Percentiles rank a stretch among this genome's conserved stretches.
phyloP scores from a whole-genome alignment of 2,329 filamentous ascomycete genomes.

The Rhinocladiella similis region DNA sequence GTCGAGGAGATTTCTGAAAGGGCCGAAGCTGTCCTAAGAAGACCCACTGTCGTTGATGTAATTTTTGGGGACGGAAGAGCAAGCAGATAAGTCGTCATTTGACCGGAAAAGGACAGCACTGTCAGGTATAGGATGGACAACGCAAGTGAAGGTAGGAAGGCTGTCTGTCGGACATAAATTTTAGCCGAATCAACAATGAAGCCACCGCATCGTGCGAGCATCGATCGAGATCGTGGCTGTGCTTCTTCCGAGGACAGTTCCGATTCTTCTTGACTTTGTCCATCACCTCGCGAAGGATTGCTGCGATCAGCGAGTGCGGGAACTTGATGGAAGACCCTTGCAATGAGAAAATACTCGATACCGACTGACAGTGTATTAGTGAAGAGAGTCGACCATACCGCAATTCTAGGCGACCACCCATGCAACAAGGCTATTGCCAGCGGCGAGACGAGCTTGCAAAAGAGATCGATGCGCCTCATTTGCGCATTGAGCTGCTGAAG shows the following conservation, averaged over 20 bases:
- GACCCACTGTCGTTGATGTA: conserved; percentile 48
- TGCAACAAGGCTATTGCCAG: conserved; percentile 52
- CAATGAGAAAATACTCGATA: conserved; percentile 44
- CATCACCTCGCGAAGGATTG: not conserved
- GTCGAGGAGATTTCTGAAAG: conserved; percentile 56
- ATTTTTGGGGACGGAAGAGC: conserved; percentile 45
- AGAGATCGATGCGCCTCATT: conserved; percentile 59
- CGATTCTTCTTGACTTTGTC: not conserved
- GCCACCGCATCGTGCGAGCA: conserved; percentile 15
- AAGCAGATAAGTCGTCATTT: conserved; percentile 58
- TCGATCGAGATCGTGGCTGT: conserved; percentile 26
- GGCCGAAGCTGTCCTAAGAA: conserved; percentile 49
- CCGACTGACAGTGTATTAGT: conserved; percentile 45
- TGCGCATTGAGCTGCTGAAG: conserved; percentile 49
- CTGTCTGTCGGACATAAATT: conserved; percentile 38
- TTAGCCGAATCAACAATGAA: not conserved
- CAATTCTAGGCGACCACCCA: conserved; percentile 44
- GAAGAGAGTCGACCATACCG: conserved; percentile 48
- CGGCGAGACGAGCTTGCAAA: conserved; percentile 58
- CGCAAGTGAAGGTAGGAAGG: conserved; percentile 50
- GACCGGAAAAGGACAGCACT: conserved; percentile 55
- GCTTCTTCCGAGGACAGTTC: not conserved
- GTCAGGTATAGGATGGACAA: conserved; percentile 56
- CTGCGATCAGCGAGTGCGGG: conserved; percentile 2
- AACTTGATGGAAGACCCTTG: conserved; percentile 31